Base-by-base conservation (phyloP, 768 basidiomycete genomes). In the Suillus luteus region DNA sequence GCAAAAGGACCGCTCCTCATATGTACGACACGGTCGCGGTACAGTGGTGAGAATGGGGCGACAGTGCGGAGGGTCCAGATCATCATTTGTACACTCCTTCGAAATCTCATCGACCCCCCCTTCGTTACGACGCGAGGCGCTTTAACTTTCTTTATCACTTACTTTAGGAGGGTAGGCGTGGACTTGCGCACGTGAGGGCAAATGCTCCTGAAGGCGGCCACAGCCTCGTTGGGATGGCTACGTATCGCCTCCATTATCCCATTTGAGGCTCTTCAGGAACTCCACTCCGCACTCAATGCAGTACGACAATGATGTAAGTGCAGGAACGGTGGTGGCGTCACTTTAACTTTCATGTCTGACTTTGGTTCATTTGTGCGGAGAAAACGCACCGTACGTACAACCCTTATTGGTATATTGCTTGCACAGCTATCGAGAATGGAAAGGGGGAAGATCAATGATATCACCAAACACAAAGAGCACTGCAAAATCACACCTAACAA, bases 241-340 rank as follows among this genome's bases (percentile, higher is more conserved):
- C 73, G 73, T 75, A 57, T 82, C 79, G 64, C 74, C 78, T 14
- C 5, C 76, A 72, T 27, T 76, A 76, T 64, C 71, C 71, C 73
- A 46, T 74, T 76, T 12, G 76, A 59, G 51, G 33, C 24, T 49
- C 59, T 60, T 41, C 60, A 64, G 40, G 63, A 59, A 49, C 55
- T 59, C 19, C 33, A 54, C 52, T 54, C 52, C 31, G 31, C 31
- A 19, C 17, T 17, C 52, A 55, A 61, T 37, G 22, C 55, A 41
- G 19, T 49, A 49, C 35, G 35, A 37, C 12, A 61, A 15, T 55
- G 48, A 61, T 33, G 60, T 61, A 61, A 55, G 60, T 59, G 15
- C 55, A 57, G 55, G 55, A 57, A 57, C 55, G 24, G 38, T 38
- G 51, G 27, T 58, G 38, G 57, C 57, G 57, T 58, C 40, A 58